A percentile compares a stretch with the other conserved stretches of the same genome.
These are phyloP conservation scores for Ziziphus jujuba DNA, from an alignment of 306 rosid genomes.

Conservation along the genomic window DNA sequence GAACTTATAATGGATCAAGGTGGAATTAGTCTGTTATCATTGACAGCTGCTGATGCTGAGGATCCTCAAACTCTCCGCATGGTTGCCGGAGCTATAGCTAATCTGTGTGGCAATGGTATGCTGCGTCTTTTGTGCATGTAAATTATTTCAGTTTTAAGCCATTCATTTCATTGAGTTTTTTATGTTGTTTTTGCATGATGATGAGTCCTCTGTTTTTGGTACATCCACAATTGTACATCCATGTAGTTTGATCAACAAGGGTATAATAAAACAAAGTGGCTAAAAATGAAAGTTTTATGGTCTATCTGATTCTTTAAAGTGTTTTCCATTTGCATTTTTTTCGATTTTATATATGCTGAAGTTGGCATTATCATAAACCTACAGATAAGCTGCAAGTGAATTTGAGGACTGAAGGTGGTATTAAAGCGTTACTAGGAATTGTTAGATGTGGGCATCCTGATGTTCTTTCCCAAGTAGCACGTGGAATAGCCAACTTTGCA, in stretches of 20 bases:
- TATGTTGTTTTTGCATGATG: too few relatives aligned
- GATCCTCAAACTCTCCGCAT: conserved; percentile 98
- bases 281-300: too few relatives aligned
- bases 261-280: too few relatives aligned
- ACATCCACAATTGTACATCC: too few relatives aligned
- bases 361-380: not conserved
- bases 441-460: conserved; percentile 98
- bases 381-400: conserved; percentile 78
- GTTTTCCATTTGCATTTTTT: too few relatives aligned
- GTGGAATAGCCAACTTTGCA: conserved; percentile 97
- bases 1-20: conserved; percentile 94
- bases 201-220: too few relatives aligned
- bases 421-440: conserved; percentile 90
- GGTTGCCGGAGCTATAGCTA: conserved; percentile 98
- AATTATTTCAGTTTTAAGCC: not conserved
- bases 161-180: not conserved
- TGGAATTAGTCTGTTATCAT: conserved; percentile 84
- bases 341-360: too few relatives aligned
- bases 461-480: conserved; percentile 96
- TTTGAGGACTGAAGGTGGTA: conserved; percentile 90
- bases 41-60: conserved; percentile 94
- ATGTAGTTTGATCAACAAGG: too few relatives aligned
- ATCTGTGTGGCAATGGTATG: conserved; percentile 94
- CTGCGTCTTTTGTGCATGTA: conserved; percentile 9
- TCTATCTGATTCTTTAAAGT: too few relatives aligned